Conservation (phyloP, 202 grass and related monocot species). For the Zizania palustris region DNA sequence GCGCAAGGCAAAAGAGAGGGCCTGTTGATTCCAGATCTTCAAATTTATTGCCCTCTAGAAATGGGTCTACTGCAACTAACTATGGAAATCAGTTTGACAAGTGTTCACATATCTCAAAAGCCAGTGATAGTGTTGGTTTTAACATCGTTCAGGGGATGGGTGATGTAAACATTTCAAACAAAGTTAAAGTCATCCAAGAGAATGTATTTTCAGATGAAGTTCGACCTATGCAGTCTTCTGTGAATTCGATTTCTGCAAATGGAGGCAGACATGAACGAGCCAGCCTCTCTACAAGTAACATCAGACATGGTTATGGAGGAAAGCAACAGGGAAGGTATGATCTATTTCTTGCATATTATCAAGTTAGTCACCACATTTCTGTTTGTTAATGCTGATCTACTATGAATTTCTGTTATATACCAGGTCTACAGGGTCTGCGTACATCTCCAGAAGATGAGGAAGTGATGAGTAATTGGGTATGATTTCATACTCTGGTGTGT, state of each 20-base stretch:
- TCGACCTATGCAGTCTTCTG: conserved; percentile 51
- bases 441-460: conserved; percentile 74
- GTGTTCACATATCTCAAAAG: conserved; percentile 35
- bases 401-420: conserved; percentile 27
- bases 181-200: conserved; percentile 45
- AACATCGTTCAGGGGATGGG: conserved; percentile 64
- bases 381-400: background rate
- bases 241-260: conserved; percentile 44
- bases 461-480: conserved; percentile 40
- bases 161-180: conserved; percentile 61
- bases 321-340: conserved; percentile 84
- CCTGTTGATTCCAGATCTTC: conserved; percentile 54
- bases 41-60: conserved; percentile 52
- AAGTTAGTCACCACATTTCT: background rate
- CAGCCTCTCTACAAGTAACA: conserved; percentile 46
- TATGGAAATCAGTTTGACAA: conserved; percentile 52
- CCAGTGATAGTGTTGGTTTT: conserved; percentile 31
- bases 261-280: conserved; percentile 49
- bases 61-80: conserved; percentile 48
- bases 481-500: conserved; percentile 14
- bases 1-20: conserved; percentile 64
- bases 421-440: conserved; percentile 51
- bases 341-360: conserved; percentile 26
- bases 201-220: conserved; percentile 58
- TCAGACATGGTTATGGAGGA: conserved; percentile 66